phyloP scores from a whole-genome alignment of 2,329 filamentous ascomycete genomes.

The Blumeria graminis region DNA sequence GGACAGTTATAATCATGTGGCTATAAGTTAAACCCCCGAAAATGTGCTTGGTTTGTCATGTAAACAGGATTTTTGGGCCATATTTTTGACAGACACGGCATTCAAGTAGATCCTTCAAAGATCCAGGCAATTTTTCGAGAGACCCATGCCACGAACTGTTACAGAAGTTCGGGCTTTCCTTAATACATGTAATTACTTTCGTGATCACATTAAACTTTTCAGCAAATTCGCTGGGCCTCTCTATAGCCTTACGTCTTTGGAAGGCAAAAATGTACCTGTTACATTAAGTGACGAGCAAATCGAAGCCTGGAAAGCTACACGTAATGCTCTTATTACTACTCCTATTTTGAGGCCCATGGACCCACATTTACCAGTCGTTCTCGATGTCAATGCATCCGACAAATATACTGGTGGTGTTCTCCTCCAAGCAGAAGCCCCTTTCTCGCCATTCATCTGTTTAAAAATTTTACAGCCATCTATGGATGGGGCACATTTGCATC shows the following conservation, averaged over 20 bases:
- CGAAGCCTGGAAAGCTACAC: background rate
- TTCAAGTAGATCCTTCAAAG: background rate
- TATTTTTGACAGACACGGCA: background rate
- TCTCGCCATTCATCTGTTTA: no score
- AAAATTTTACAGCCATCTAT: background rate
- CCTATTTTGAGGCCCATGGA: background rate
- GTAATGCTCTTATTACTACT: background rate
- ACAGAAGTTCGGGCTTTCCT: background rate
- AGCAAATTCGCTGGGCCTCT: background rate
- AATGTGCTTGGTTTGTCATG: background rate
- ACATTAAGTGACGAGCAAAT: background rate
- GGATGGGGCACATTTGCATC: background rate
- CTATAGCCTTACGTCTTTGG: background rate
- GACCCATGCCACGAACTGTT: background rate
- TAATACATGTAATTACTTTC: background rate
- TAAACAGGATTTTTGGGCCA: background rate
- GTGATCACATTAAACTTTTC: background rate
- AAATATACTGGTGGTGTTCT: background rate
- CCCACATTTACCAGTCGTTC: background rate
- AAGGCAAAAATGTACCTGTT: background rate
- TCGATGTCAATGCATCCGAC: background rate
- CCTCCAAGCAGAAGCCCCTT: background rate
- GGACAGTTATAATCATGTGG: background rate
- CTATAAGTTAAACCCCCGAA: background rate
- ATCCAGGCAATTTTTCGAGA: background rate